A percentile compares a stretch with the other conserved stretches of the same genome.
phyloP scores from a whole-genome alignment of 2,329 filamentous ascomycete species.

The Chaetoscypha palmicola region DNA sequence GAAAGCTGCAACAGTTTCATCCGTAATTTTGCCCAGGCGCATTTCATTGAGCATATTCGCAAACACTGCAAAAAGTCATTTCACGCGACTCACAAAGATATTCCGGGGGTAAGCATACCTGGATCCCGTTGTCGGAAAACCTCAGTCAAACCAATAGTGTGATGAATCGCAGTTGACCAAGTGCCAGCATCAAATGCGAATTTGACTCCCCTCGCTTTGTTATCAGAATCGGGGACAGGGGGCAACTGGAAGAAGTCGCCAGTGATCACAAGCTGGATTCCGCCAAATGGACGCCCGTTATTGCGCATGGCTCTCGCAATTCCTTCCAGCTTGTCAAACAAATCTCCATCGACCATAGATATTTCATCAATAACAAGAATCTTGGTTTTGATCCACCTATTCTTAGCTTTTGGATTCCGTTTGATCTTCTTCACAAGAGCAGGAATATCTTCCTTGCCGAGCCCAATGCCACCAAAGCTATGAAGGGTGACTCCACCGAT shows the following conservation, averaged over 20 bases:
- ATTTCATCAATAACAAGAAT: conserved; percentile 89
- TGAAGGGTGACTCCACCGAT: conserved; percentile 93
- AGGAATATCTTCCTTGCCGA: conserved; percentile 81
- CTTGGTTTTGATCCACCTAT: conserved; percentile 82
- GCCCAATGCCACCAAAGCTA: conserved; percentile 89
- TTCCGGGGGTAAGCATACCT: too few species aligned
- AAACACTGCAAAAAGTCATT: too few species aligned
- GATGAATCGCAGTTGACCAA: conserved; percentile 87
- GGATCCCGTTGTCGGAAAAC: conserved; percentile 93
- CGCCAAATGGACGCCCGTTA: conserved; percentile 87
- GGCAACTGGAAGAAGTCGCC: conserved; percentile 98
- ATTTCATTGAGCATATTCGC: conserved; percentile 97
- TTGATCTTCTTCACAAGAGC: conserved; percentile 86
- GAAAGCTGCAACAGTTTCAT: conserved; percentile 72
- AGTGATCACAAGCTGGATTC: conserved; percentile 91
- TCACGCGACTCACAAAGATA: too few species aligned
- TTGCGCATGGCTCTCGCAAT: conserved; percentile 81
- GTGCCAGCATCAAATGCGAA: conserved; percentile 91
- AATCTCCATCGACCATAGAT: conserved; percentile 95
- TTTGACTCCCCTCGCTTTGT: conserved; percentile 57
- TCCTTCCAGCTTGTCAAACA: conserved; percentile 92
- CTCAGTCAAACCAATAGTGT: conserved; percentile 90
- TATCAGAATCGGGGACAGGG: conserved; percentile 71
- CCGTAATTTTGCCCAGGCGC: conserved; percentile 75
- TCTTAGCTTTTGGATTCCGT: conserved; percentile 78